Evolutionary conservation across 495 filamentous ascomycete genomes (phyloP), one percentile per base, ranked within the genome.

Genomic region (Aspergillus mulundensis): DNA sequence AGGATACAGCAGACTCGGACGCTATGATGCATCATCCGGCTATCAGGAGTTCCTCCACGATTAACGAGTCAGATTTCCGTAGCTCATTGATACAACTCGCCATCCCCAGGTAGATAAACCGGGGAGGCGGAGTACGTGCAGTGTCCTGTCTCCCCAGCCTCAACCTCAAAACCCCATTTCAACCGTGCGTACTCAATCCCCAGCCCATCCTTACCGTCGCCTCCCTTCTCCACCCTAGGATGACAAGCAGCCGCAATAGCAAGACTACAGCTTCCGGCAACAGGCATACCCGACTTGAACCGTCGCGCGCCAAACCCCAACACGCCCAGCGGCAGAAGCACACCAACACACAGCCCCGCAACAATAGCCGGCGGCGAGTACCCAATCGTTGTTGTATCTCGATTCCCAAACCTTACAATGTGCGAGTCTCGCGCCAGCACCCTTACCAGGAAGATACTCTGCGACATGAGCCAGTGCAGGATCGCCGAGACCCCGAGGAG

Each of bases 401-500:
- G 3, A 16, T 4, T 11, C 0, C n/a, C 19, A 19, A 34, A 21
- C 14, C 34, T 15, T 19, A 40, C n/a, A n/a, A n/a, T 40, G 19
- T 11, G 6, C 12, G 10, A n/a, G 11, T 53, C 63, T 32, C 28
- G 56, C 5, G 60, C 63, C 58, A 18, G 65, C 60, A 66, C 30
- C 12, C 39, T 10, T 0, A 67, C 25, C 39, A 74, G 61, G 53
- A 73, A 79, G 0, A 77, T 47, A 24, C 66, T 67, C 50, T 80
- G 70, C 0, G 77, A 78, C 2, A 73, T 53, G 6, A 75, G 61
- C 69, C 73, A 77, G 45, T 79, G 77, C 1, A 74, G 56, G 0
- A 69, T 3, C 15, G 58, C 64, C 3, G 64, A 68, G 0, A 59
- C 18, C 1, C 56, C 18, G 15, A 71, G 20, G 0, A 77, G 53